These are phyloP conservation scores for Macrotyloma uniflorum DNA, from an alignment of 306 rosid genomes.

Conservation along the genomic window DNA sequence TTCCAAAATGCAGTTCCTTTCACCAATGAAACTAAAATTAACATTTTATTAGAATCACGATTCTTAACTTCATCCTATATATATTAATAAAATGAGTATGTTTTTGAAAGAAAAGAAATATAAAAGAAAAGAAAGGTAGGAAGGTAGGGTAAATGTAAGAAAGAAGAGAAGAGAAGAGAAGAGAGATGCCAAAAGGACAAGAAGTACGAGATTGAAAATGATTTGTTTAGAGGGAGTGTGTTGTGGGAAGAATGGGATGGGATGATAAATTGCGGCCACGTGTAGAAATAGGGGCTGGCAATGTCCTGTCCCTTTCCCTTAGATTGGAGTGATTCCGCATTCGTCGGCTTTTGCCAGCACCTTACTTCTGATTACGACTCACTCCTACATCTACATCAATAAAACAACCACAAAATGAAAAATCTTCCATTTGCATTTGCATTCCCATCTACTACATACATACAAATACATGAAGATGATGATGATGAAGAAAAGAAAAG, in stretches of 20 bases:
- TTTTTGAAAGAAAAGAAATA: no score
- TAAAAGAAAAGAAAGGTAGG: no score
- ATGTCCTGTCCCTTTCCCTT: conserved; percentile 44
- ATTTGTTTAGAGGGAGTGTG: background rate
- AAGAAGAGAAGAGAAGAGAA: no score
- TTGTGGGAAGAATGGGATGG: background rate
- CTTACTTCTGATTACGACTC: conserved; percentile 29
- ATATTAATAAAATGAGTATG: no score
- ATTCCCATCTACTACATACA: no score
- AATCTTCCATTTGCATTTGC: no score
- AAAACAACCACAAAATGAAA: no score
- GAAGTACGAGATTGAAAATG: conserved; percentile 32
- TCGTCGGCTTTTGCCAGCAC: conserved; percentile 60
- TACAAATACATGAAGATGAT: no score
- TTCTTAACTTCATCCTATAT: background rate
- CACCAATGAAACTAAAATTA: background rate
- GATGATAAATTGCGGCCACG: conserved; percentile 38
- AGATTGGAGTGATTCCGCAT: conserved; percentile 48
- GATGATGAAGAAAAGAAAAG: no score
- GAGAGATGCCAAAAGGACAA: conserved; percentile 10
- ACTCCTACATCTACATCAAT: background rate
- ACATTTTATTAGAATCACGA: background rate
- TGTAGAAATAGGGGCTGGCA: conserved; percentile 35
- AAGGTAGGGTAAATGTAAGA: no score
- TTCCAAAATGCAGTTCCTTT: background rate